These are phyloP conservation scores for Kalaharituber pfeilii DNA, from an alignment of 2,329 filamentous ascomycete genomes.

Conservation along the genomic window DNA sequence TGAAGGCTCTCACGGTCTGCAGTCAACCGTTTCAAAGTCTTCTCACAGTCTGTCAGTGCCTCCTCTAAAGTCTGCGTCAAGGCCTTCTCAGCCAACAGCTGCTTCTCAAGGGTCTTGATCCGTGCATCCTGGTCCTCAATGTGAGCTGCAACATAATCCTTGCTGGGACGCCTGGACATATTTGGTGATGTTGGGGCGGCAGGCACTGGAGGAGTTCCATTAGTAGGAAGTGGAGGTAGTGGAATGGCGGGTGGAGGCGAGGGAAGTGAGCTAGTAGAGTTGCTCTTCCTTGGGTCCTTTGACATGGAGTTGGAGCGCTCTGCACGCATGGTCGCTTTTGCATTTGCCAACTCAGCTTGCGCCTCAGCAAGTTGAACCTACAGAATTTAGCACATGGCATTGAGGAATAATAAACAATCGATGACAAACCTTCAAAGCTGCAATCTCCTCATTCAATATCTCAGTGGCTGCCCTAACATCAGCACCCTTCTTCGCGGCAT, in stretches of 20 bases:
- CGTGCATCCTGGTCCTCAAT: constrained; percentile 90
- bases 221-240: constrained; percentile 69
- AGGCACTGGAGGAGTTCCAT: constrained; percentile 31
- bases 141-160: constrained; percentile 63
- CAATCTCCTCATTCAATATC: constrained; percentile 49
- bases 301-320: constrained; percentile 45
- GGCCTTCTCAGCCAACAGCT: constrained; percentile 88
- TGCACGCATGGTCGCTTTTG: constrained; percentile 21
- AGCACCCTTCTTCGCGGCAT: constrained; percentile 48
- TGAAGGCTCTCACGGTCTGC: constrained; percentile 78
- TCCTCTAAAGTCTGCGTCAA: constrained; percentile 90
- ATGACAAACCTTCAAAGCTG: constrained; percentile 52
- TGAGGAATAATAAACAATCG: background rate
- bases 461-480: constrained; percentile 54
- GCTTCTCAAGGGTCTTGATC: constrained; percentile 91
- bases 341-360: constrained; percentile 29
- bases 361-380: constrained; percentile 46
- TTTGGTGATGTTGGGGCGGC: constrained; percentile 38
- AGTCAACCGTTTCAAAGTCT: constrained; percentile 36
- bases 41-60: constrained; percentile 82
- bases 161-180: constrained; percentile 59
- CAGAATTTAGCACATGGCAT: constrained; percentile 8
- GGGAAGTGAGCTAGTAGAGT: constrained; percentile 65
- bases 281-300: constrained; percentile 58
- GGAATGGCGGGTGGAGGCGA: constrained; percentile 91